Evolutionary conservation across 73 alveolate species (phyloP), one percentile per base, ranked within the genome.

Genomic region (Uronychia binucleata): DNA sequence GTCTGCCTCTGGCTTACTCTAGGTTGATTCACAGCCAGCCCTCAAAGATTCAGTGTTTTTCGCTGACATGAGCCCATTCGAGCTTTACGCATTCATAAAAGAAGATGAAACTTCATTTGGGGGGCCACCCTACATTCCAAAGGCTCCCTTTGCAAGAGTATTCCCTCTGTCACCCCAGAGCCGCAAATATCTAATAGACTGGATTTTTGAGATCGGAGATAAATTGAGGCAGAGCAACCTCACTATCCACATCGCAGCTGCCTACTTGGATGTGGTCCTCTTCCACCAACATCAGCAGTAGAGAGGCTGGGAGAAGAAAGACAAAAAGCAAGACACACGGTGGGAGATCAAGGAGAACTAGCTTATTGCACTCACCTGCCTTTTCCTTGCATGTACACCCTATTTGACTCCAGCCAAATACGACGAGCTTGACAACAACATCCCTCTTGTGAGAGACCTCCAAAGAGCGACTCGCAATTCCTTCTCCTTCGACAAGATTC

Each of bases 121-220:
- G 5, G 81, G 81, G 46, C 81, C 81, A 5, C 1, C 28, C 59
- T 75, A 75, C 58, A 28, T 75, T 26, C 58, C 81, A 27, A 30
- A 75, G 8, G 81, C 19, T 19, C 67, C 67, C 67, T 75, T 75
- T 75, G 30, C 30, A 8, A 75, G 30, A 30, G 81, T 75, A 30
- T 26, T 35, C 58, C 8, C 25, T 19, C 27, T 0, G 28, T 5
- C 60, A n/a, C 14, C 46, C 1, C 75, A 86, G 92, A 78, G 33
- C 32, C 77, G 95, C 59, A 89, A 75, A 60, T 35, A 34, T 19
- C 57, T 89, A 60, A 88, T 89, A 0, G 95, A 89, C 59, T 89
- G 90, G 87, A 89, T 89, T 32, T 83, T 89, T 34, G 91, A 89
- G n/a, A 58, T 89, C 0, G 95, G 92, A 0, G 95, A 89, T 33